Evolutionary conservation across 371 early-diverging fungal genomes (phyloP).

Genomic region (Entomophthora muscae): DNA sequence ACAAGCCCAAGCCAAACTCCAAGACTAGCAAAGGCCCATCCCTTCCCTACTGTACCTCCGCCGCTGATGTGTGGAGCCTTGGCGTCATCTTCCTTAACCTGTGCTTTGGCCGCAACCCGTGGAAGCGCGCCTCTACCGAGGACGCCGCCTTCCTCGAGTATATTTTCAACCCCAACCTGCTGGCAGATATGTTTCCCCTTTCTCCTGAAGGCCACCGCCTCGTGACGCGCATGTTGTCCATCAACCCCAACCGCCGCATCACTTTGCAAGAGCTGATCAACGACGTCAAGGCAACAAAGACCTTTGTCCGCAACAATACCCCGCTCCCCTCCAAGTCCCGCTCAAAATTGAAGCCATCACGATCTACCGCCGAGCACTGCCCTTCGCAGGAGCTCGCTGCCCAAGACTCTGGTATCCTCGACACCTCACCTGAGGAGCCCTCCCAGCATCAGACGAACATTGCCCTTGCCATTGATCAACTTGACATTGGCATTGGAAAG

Average conservation of each 20-base stretch:
- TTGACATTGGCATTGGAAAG: background rate
- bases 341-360: background rate
- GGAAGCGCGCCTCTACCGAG: slow-evolving; percentile 38
- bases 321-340: background rate
- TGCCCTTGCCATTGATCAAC: background rate
- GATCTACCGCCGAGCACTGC: background rate
- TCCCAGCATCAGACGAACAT: background rate
- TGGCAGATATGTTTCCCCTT: slow-evolving; percentile 9
- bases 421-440: background rate
- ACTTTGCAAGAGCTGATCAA: slow-evolving; percentile 3
- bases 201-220: slow-evolving; percentile 1
- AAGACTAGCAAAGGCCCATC: background rate
- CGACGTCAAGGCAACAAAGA: background rate
- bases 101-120: slow-evolving; percentile 60
- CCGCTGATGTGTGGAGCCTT: slow-evolving; percentile 57
- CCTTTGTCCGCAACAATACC: background rate
- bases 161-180: slow-evolving; percentile 11
- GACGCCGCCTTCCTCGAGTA: slow-evolving; percentile 35
- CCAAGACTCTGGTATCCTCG: background rate
- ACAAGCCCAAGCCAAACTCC: slow-evolving; percentile 1
- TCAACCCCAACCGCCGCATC: slow-evolving; percentile 4
- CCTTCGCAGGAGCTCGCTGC: background rate
- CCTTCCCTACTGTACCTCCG: slow-evolving; percentile 33
- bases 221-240: slow-evolving; percentile 6
- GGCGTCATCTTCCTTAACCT: slow-evolving; percentile 57